phyloP scores from a whole-genome alignment of 2,329 filamentous ascomycete genomes.

The Aspergillus sp. region DNA sequence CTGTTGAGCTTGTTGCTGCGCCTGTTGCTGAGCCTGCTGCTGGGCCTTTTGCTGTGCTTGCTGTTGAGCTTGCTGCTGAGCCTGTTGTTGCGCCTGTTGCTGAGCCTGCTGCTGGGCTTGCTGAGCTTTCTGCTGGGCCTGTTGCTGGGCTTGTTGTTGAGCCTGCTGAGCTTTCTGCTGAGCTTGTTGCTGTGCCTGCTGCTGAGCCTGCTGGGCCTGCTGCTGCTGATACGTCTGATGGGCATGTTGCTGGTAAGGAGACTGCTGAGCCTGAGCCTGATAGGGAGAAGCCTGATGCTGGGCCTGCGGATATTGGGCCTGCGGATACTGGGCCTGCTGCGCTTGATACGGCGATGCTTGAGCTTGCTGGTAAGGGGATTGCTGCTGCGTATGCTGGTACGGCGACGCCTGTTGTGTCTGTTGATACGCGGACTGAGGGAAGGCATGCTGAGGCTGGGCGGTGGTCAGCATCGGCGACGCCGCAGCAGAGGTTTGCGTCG shows the following conservation, averaged over 20 bases:
- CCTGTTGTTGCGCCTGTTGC: neutral
- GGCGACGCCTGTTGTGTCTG: constrained; percentile 10
- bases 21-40: neutral
- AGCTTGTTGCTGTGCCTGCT: constrained; percentile 20
- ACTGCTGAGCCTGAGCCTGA: constrained; percentile 20
- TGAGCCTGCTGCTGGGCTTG: constrained; percentile 1
- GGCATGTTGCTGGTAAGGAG: constrained; percentile 19
- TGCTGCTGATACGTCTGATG: constrained; percentile 15
- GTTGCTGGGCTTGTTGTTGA: constrained; percentile 10
- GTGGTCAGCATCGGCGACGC: constrained; percentile 24
- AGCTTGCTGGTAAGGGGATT: constrained; percentile 10
- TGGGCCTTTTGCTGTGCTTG: neutral
- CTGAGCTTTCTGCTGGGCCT: constrained; percentile 6
- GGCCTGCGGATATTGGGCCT: constrained; percentile 20
- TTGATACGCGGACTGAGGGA: constrained; percentile 10
- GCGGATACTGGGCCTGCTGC: constrained; percentile 9
- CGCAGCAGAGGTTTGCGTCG: constrained; percentile 15
- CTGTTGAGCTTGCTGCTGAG: neutral
- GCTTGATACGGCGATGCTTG: constrained; percentile 14
- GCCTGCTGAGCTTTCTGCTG: constrained; percentile 19
- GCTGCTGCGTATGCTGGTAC: constrained; percentile 8
- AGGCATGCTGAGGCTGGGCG: constrained; percentile 20
- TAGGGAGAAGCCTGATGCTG: constrained; percentile 21
- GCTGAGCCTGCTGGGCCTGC: constrained; percentile 5
- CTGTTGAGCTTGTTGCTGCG: neutral